phyloP scores from a whole-genome alignment of 108 stramenopile species.

The Skeletonema menzelii region DNA sequence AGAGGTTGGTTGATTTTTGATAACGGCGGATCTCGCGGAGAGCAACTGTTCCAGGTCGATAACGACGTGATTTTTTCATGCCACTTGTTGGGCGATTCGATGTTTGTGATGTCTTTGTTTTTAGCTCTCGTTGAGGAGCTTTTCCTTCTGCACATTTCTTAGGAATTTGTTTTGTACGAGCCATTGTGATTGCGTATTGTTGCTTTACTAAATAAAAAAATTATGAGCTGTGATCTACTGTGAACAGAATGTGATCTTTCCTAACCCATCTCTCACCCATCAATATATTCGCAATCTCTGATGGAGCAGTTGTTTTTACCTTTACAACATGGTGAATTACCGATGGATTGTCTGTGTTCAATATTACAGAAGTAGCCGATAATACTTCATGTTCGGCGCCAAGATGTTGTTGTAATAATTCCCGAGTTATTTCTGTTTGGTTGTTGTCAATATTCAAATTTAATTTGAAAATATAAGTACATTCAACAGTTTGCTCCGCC shows the following conservation, averaged over 20 bases:
- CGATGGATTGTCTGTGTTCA: neutral
- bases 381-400: neutral
- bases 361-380: neutral
- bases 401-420: neutral
- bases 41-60: constrained; percentile 85
- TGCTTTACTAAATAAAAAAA: neutral
- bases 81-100: neutral
- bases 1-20: constrained; percentile 77
- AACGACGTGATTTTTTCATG: constrained; percentile 81
- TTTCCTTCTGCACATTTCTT: neutral
- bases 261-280: neutral
- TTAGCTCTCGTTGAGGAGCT: neutral
- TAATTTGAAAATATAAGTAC: too few relatives aligned
- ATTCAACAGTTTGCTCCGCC: too few relatives aligned
- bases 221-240: neutral
- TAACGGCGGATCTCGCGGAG: constrained; percentile 91
- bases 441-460: too few relatives aligned
- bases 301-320: neutral
- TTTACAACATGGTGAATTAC: neutral
- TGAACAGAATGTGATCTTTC: neutral
- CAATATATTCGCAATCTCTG: neutral
- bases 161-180: too few relatives aligned
- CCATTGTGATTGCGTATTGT: neutral
- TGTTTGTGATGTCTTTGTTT: neutral
- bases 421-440: too few relatives aligned